Percentiles rank a stretch among this genome's conserved stretches.
phyloP scores from a whole-genome alignment of 257 asterid genomes.

The Coffea eugenioides region DNA sequence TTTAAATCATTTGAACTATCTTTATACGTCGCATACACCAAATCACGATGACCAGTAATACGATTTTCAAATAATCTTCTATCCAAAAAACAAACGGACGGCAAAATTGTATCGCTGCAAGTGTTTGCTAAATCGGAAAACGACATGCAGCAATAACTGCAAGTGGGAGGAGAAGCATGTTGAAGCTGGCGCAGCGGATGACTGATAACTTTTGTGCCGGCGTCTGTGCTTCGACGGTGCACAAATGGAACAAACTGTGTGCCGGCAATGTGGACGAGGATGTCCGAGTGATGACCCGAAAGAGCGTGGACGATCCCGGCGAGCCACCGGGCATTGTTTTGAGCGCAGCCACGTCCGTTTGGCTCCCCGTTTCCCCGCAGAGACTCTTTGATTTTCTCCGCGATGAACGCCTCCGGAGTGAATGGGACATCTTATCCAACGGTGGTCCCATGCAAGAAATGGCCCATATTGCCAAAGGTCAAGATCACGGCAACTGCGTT shows the following conservation, averaged over 20 bases:
- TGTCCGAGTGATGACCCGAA: slow-evolving; percentile 80
- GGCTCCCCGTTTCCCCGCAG: slow-evolving; percentile 79
- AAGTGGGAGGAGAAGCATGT: slow-evolving; percentile 82
- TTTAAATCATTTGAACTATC: too few relatives aligned
- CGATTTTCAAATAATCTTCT: too few relatives aligned
- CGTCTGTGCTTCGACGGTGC: slow-evolving; percentile 86
- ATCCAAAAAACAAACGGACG: neutral
- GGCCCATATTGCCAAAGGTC: slow-evolving; percentile 91
- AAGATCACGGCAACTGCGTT: slow-evolving; percentile 83
- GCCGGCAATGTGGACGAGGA: slow-evolving; percentile 74
- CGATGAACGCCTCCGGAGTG: slow-evolving; percentile 72
- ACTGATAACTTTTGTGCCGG: slow-evolving; percentile 88
- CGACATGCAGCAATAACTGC: slow-evolving; percentile 55
- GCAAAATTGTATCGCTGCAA: neutral
- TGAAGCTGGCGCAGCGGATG: slow-evolving; percentile 95
- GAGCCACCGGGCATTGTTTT: slow-evolving; percentile 90
- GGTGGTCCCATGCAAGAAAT: slow-evolving; percentile 98
- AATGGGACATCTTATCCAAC: slow-evolving; percentile 91
- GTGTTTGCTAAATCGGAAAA: neutral
- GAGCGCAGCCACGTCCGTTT: slow-evolving; percentile 86
- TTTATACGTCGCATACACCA: too few relatives aligned
- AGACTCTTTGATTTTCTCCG: slow-evolving; percentile 79
- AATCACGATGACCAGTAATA: too few relatives aligned
- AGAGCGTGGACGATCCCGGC: slow-evolving; percentile 82
- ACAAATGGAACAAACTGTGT: slow-evolving; percentile 77